A percentile compares a stretch with the other conserved stretches of the same genome.
Evolutionary conservation across 2,329 filamentous ascomycete genomes (phyloP).

Genomic region (Paradendryphiella salina): DNA sequence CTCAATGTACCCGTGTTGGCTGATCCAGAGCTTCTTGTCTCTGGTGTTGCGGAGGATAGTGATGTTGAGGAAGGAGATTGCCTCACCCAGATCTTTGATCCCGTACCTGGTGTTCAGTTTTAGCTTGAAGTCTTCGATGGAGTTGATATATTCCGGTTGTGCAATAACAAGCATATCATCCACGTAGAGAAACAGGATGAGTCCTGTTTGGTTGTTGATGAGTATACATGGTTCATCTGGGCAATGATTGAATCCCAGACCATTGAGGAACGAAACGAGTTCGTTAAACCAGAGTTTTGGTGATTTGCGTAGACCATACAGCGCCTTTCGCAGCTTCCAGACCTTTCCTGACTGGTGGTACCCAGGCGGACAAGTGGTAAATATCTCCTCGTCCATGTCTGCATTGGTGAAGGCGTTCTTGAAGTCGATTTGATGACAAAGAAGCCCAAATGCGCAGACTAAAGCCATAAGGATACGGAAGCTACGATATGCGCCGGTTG

Average conservation of each 20-base stretch:
- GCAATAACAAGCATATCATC: too few species aligned
- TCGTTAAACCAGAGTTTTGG: too few species aligned
- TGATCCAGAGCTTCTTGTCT: slow-evolving; percentile 9
- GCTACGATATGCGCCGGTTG: slow-evolving; percentile 8
- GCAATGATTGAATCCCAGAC: too few species aligned
- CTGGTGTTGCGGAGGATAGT: slow-evolving; percentile 4
- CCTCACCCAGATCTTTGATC: slow-evolving; percentile 11
- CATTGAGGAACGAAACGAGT: too few species aligned
- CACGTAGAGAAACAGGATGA: too few species aligned
- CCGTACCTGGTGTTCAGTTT: slow-evolving; percentile 5
- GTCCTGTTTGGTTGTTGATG: too few species aligned
- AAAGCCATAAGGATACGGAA: slow-evolving; percentile 9
- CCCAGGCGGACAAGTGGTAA: slow-evolving; percentile 1
- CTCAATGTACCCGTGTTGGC: slow-evolving; percentile 7
- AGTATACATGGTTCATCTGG: too few species aligned
- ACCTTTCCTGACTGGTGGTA: background rate
- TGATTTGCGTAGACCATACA: too few species aligned
- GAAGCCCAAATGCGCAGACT: slow-evolving; percentile 8
- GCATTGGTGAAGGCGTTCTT: slow-evolving; percentile 14
- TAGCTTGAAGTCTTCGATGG: background rate
- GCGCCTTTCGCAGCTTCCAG: too few species aligned
- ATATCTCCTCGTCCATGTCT: slow-evolving; percentile 11
- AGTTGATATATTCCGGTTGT: too few species aligned
- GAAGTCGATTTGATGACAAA: slow-evolving; percentile 13
- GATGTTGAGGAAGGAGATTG: slow-evolving; percentile 11